phyloP scores from a whole-genome alignment of 2,329 filamentous ascomycete genomes.

The Verticillium longisporum region DNA sequence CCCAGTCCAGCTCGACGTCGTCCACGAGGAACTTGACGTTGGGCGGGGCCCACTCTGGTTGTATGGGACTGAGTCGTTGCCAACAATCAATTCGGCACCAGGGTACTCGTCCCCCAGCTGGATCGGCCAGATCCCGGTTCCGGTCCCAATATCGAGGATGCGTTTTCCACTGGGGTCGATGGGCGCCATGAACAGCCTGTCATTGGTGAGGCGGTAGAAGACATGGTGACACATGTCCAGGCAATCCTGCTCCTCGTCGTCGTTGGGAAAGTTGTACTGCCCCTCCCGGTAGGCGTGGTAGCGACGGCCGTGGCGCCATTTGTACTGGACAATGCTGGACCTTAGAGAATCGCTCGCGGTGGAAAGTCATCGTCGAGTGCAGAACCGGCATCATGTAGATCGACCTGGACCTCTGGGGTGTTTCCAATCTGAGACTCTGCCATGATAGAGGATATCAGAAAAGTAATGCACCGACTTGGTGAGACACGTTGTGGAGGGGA shows the following conservation, averaged over 20 bases:
- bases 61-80: constrained; percentile 18
- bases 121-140: constrained; percentile 28
- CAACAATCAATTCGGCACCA: constrained; percentile 23
- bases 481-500: too few relatives aligned
- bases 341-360: constrained; percentile 4
- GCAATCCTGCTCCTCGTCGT: constrained; percentile 29
- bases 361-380: neutral
- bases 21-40: constrained; percentile 72
- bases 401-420: neutral
- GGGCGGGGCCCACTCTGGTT: constrained; percentile 45
- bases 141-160: constrained; percentile 17
- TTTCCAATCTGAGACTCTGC: too few relatives aligned
- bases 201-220: constrained; percentile 19
- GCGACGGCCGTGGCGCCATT: constrained; percentile 5
- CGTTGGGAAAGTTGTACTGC: constrained; percentile 25
- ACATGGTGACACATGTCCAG: constrained; percentile 31
- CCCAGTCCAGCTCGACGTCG: constrained; percentile 37
- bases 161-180: neutral
- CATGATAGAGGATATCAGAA: too few relatives aligned
- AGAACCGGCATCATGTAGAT: neutral
- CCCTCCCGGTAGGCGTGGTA: constrained; percentile 8
- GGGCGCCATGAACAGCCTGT: constrained; percentile 8
- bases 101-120: constrained; percentile 23
- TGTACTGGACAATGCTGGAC: constrained; percentile 2
- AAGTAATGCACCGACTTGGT: too few relatives aligned